Evolutionary conservation across 2,329 filamentous ascomycete species (phyloP).

Genomic region (Penicillium sp.): DNA sequence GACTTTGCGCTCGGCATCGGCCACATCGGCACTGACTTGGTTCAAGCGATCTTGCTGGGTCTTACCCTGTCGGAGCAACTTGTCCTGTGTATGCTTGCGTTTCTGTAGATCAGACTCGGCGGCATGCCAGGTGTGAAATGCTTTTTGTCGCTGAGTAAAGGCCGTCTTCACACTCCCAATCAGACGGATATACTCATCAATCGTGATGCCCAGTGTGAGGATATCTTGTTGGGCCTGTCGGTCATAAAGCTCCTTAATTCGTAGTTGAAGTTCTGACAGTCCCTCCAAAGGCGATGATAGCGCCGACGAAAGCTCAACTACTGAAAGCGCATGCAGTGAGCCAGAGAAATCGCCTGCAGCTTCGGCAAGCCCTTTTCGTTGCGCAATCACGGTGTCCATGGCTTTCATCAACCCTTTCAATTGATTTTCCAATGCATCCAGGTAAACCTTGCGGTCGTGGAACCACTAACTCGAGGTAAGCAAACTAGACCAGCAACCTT

Average conservation of each 20-base stretch:
- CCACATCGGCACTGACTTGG: conserved; percentile 86
- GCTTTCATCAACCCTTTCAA: conserved; percentile 85
- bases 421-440: conserved; percentile 89
- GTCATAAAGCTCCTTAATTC: conserved; percentile 91
- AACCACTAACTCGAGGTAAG: conserved; percentile 64
- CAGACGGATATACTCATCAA: conserved; percentile 95
- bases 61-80: conserved; percentile 87
- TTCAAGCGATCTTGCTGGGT: conserved; percentile 93
- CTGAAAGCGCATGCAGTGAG: conserved; percentile 84
- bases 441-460: conserved; percentile 88
- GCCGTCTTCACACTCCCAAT: conserved; percentile 94
- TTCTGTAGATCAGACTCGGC: conserved; percentile 89
- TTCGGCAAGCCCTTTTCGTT: conserved; percentile 89
- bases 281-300: conserved; percentile 85
- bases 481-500: conserved; percentile 15
- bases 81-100: conserved; percentile 82
- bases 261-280: conserved; percentile 85
- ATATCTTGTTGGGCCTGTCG: conserved; percentile 96
- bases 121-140: conserved; percentile 87
- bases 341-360: conserved; percentile 88
- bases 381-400: conserved; percentile 84
- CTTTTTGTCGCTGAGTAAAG: conserved; percentile 87
- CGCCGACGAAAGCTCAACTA: conserved; percentile 83
- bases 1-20: conserved; percentile 88
- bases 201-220: conserved; percentile 90